Evolutionary conservation across 495 filamentous ascomycete species (phyloP), one percentile per base, ranked within the genome.

Genomic region (Rhypophila decipiens): DNA sequence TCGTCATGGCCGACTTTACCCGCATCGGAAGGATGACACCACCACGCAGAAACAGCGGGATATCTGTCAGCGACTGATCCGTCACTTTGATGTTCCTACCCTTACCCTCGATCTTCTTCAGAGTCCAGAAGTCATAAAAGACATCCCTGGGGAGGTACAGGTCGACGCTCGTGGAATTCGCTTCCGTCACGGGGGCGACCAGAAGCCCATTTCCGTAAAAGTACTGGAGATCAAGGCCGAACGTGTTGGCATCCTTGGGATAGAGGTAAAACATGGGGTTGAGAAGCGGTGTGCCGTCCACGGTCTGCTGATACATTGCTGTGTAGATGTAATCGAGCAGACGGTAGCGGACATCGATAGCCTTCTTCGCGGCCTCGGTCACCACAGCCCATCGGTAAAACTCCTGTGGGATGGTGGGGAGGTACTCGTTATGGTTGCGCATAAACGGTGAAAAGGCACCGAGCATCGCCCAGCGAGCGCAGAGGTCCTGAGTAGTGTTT

Each of bases 311-410:
- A 56, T 84, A 69, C 56, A 90, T 63, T 0, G 83, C 80, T 0
- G 87, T 90, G 75, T 93, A 91, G 41, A 90, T 75, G 68, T 93
- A 93, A 62, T 90, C 86, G 12, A 93, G 69, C 3, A 93, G 71
- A 2, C 73, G 73, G 70, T 90, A 90, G 18, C 87, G 79, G 57
- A 83, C 85, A 36, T 81, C 78, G 60, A 91, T 88, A 43, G 79
- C 81, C 57, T 82, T 86, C 38, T 71, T 71, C 0, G 85, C 87
- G 0, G 85, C 82, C 10, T 74, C 69, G 5, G 84, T 69, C 2
- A 89, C 87, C 2, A 59, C 63, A 1, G 72, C 58, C 81, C 84
- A 93, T 38, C 72, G 77, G 67, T 94, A 95, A 58, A 88, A 86
- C 56, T 95, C 89, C 64, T 94, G 89, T 0, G 76, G 46, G 23